Percentiles rank a stretch among this genome's conserved stretches.
phyloP scores from a whole-genome alignment of 306 rosid genomes.

The Pyrus pyrifolia region DNA sequence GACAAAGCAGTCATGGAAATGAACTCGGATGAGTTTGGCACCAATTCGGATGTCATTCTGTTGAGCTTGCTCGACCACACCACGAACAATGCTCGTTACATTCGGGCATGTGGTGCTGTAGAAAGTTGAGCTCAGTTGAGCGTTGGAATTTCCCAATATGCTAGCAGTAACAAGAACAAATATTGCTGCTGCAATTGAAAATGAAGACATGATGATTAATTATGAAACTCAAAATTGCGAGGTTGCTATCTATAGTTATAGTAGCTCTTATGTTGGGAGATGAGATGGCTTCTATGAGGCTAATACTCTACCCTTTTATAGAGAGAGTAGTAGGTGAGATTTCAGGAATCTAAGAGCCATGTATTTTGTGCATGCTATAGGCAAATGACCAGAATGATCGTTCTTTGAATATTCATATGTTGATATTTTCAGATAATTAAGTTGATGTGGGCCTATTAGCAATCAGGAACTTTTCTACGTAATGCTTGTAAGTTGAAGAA shows the following conservation, averaged over 20 bases:
- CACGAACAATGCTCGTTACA: constrained; percentile 14
- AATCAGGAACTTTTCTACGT: neutral
- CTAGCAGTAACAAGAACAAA: neutral
- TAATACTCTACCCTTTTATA: neutral
- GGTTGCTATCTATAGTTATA: neutral
- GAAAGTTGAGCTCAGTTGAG: constrained; percentile 24
- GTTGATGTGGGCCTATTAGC: neutral
- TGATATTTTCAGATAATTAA: neutral
- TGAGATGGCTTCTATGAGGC: neutral
- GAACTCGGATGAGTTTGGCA: constrained; percentile 31
- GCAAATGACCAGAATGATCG: neutral
- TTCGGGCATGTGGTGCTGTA: constrained; percentile 20
- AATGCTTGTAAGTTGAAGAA: neutral
- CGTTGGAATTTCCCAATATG: neutral
- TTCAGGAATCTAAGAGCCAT: neutral
- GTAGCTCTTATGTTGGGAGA: neutral
- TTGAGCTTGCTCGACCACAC: constrained; percentile 21
- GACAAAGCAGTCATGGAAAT: constrained; percentile 35
- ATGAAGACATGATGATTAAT: neutral
- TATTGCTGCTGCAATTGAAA: neutral
- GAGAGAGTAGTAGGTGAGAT: neutral
- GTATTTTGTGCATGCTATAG: neutral
- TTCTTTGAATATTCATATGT: neutral
- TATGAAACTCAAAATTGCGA: neutral
- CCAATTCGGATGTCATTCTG: constrained; percentile 15